A percentile compares a stretch with the other conserved stretches of the same genome.
Evolutionary conservation across 805 yeast genomes (phyloP).

Genomic region (Barnettozyma wickerhamii): DNA sequence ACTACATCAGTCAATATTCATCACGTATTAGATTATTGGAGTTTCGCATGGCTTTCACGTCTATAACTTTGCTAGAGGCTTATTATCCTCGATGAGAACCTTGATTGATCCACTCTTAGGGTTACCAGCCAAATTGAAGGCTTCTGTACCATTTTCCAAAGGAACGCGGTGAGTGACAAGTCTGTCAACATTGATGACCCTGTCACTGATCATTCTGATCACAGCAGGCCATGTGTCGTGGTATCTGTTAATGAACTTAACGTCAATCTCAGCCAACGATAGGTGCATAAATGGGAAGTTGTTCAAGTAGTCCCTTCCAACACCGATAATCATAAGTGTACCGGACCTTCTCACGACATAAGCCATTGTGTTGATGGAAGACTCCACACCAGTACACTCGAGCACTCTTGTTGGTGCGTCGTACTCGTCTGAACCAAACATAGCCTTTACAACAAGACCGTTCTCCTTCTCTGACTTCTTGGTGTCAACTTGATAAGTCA

Average conservation of each 20-base stretch:
- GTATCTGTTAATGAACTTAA: constrained; percentile 50
- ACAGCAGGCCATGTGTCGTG: constrained; percentile 56
- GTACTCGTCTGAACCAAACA: constrained; percentile 33
- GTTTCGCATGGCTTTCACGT: too few species aligned
- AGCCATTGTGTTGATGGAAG: constrained; percentile 42
- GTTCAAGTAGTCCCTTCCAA: constrained; percentile 42
- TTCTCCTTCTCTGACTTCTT: constrained; percentile 31
- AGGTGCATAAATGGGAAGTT: constrained; percentile 52
- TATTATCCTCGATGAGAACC: constrained; percentile 39
- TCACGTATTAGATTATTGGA: not conserved
- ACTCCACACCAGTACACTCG: constrained; percentile 54
- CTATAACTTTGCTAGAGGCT: constrained; percentile 10
- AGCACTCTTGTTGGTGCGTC: constrained; percentile 40
- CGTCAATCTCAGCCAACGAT: constrained; percentile 47
- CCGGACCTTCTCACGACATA: constrained; percentile 46
- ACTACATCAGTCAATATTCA: not conserved
- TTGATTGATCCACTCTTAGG: constrained; percentile 43
- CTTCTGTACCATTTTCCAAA: constrained; percentile 43
- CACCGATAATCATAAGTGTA: constrained; percentile 44
- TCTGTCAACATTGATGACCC: constrained; percentile 39
- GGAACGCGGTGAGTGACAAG: constrained; percentile 46
- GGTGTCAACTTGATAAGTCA: constrained; percentile 38
- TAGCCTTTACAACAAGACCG: constrained; percentile 32
- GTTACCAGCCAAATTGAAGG: constrained; percentile 32
- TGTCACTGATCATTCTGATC: constrained; percentile 42